Conservation (phyloP, 495 filamentous ascomycete genomes). For the Cetradonia linearis region DNA sequence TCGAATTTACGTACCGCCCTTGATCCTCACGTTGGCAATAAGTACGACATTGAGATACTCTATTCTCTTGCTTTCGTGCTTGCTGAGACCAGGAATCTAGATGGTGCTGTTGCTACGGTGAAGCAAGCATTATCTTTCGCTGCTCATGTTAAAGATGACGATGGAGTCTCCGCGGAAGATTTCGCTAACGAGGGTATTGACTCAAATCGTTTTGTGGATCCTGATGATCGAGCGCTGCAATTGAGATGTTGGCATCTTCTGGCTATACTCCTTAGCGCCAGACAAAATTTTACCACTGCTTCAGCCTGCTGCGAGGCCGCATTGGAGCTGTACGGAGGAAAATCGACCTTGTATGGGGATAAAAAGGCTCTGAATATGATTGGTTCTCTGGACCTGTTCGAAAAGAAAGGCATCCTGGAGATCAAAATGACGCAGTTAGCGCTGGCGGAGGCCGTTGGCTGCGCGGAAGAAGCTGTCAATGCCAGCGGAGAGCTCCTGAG, state of each 20-base stretch:
- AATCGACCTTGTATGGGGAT: constrained; percentile 17
- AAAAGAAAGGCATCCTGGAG: constrained; percentile 74
- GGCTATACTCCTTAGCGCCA: constrained; percentile 72
- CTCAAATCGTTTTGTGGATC: neutral
- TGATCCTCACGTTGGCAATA: constrained; percentile 48
- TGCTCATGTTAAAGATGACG: neutral
- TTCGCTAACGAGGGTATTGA: constrained; percentile 4
- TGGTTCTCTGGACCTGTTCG: constrained; percentile 58
- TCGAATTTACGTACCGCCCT: constrained; percentile 61
- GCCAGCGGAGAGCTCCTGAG: constrained; percentile 69
- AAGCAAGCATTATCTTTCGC: constrained; percentile 45
- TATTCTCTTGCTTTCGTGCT: constrained; percentile 72
- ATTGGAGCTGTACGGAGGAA: constrained; percentile 68
- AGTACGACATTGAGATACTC: constrained; percentile 56
- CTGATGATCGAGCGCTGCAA: constrained; percentile 5
- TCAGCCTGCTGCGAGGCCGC: constrained; percentile 75
- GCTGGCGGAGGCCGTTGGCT: constrained; percentile 71
- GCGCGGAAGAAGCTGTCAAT: constrained; percentile 72
- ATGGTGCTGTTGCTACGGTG: constrained; percentile 64
- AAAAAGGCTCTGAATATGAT: constrained; percentile 28
- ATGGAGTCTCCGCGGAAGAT: constrained; percentile 1
- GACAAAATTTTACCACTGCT: constrained; percentile 73
- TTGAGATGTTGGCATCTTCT: constrained; percentile 68
- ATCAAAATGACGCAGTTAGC: constrained; percentile 90
- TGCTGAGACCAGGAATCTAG: constrained; percentile 69